phyloP scores from a whole-genome alignment of 805 yeast genomes.

The Saccharomycopsis olivae region DNA sequence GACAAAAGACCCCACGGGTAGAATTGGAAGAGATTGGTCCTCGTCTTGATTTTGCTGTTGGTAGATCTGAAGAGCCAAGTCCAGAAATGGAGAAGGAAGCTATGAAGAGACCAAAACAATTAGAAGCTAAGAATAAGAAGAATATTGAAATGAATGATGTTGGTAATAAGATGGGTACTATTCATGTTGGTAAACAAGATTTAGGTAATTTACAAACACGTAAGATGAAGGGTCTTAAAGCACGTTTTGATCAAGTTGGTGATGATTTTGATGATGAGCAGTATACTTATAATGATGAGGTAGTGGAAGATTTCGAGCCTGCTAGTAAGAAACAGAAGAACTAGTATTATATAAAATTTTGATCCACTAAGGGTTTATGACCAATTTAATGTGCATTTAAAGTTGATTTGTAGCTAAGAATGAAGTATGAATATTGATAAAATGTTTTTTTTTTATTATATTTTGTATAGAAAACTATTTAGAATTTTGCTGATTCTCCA shows the following conservation, averaged over 20 bases:
- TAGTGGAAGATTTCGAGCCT: conserved; percentile 3
- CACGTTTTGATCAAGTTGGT: conserved; percentile 63
- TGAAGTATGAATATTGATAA: too few relatives aligned
- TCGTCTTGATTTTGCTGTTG: conserved; percentile 83
- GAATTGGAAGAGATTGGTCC: conserved; percentile 96
- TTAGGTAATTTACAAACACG: conserved; percentile 84
- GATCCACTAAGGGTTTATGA: too few relatives aligned
- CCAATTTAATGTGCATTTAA: too few relatives aligned
- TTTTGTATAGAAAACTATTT: neutral
- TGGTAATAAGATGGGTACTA: conserved; percentile 96
- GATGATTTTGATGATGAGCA: conserved; percentile 30
- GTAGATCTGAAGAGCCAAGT: conserved; percentile 72
- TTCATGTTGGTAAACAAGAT: conserved; percentile 95
- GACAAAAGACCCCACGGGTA: conserved; percentile 85
- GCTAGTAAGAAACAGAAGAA: conserved; percentile 1
- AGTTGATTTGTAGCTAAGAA: too few relatives aligned
- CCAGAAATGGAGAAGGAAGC: conserved; percentile 93
- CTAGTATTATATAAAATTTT: too few relatives aligned
- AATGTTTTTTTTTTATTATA: too few relatives aligned
- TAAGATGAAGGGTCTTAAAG: conserved; percentile 96
- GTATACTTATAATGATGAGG: conserved; percentile 17
- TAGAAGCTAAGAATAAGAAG: conserved; percentile 76
- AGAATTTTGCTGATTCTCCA: conserved; percentile 43
- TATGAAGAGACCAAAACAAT: conserved; percentile 63
- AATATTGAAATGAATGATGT: conserved; percentile 75